phyloP scores from a whole-genome alignment of 176 grass and related monocot genomes.

The Themeda triandra region DNA sequence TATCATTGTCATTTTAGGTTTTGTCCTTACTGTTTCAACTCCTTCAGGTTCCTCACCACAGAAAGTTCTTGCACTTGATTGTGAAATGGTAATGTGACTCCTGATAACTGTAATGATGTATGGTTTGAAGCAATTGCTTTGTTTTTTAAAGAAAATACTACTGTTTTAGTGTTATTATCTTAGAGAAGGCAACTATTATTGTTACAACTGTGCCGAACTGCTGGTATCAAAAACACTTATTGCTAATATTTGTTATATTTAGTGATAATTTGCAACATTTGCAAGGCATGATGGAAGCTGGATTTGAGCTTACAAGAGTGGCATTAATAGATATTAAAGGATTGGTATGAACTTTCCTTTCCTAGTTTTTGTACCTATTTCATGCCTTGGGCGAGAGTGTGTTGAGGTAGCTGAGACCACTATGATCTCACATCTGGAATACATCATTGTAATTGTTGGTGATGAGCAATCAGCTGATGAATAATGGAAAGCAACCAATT shows the following conservation, averaged over 20 bases:
- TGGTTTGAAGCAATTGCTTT: slow-evolving; percentile 14
- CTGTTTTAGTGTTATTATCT: neutral
- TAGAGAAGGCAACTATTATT: neutral
- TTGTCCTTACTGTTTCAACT: slow-evolving; percentile 73
- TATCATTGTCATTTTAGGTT: slow-evolving; percentile 45
- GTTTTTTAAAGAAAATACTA: neutral
- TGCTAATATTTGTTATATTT: neutral
- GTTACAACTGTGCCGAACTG: too few relatives aligned
- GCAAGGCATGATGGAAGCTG: slow-evolving; percentile 76
- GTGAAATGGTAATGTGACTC: slow-evolving; percentile 78
- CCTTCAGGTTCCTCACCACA: slow-evolving; percentile 49
- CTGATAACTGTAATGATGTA: slow-evolving; percentile 19
- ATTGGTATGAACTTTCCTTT: slow-evolving; percentile 49
- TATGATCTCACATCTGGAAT: too few relatives aligned
- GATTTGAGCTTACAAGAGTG: slow-evolving; percentile 95
- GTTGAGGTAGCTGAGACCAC: too few relatives aligned
- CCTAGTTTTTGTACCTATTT: too few relatives aligned
- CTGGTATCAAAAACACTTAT: too few relatives aligned
- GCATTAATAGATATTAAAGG: slow-evolving; percentile 90
- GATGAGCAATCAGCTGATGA: too few relatives aligned
- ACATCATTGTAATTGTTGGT: too few relatives aligned
- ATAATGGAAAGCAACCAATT: too few relatives aligned
- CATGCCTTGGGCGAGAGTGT: too few relatives aligned
- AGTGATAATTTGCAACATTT: slow-evolving; percentile 37
- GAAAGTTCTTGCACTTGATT: slow-evolving; percentile 92